Evolutionary conservation across 1,284 basidiomycete genomes (phyloP).

Genomic region (Leucoagaricus sp.): DNA sequence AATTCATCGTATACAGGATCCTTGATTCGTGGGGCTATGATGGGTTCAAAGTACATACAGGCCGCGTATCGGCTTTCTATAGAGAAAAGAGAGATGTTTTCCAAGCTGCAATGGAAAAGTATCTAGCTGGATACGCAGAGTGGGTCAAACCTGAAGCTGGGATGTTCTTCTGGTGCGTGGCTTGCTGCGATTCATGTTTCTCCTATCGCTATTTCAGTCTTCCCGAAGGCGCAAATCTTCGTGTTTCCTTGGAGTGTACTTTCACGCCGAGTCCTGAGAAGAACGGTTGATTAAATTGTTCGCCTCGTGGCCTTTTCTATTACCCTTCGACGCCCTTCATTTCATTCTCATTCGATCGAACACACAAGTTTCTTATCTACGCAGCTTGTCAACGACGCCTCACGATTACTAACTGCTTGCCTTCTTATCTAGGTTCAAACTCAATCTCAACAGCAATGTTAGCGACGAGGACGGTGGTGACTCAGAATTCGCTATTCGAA

Average conservation of each 20-base stretch:
- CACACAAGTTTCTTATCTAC: constrained; percentile 3
- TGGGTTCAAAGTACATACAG: constrained; percentile 77
- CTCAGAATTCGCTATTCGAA: constrained; percentile 76
- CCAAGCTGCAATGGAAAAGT: constrained; percentile 71
- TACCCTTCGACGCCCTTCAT: no score
- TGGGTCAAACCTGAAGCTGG: constrained; percentile 90
- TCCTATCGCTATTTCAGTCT: background rate
- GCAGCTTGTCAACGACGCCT: no score
- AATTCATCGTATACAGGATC: constrained; percentile 73
- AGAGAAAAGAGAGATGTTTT: constrained; percentile 78
- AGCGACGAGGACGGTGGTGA: constrained; percentile 59
- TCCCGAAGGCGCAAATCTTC: background rate
- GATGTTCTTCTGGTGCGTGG: constrained; percentile 84
- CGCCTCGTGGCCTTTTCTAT: no score
- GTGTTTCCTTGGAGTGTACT: background rate
- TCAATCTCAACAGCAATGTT: constrained; percentile 40
- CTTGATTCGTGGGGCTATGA: constrained; percentile 79
- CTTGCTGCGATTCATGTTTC: constrained; percentile 11
- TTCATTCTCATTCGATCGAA: background rate
- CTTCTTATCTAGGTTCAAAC: constrained; percentile 58
- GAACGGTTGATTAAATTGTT: no score
- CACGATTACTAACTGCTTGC: background rate
- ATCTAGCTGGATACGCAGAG: constrained; percentile 77
- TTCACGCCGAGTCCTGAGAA: no score
- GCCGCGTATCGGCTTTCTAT: constrained; percentile 79